Base-by-base conservation (phyloP, 495 filamentous ascomycete genomes). In the Aspergillus carlsbadensis region DNA sequence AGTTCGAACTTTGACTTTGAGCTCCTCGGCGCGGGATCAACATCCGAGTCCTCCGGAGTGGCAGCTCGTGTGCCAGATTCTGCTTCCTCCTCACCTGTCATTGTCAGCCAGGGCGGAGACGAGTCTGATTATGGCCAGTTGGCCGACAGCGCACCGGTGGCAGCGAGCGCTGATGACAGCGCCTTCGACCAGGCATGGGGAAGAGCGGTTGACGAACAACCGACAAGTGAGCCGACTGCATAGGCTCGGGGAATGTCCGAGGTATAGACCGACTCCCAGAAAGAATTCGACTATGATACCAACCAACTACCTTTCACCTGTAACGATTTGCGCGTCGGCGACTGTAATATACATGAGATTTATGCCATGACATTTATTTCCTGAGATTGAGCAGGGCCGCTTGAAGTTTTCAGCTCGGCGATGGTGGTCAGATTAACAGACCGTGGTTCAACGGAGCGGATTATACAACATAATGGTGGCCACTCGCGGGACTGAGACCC, bases 1-100 rank as follows among this genome's bases (percentile, higher is more conserved):
- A 91, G 87, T 56, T 92, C 88, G 46, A 96, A 96, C 70, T 96
- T 88, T 56, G 90, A 96, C 64, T 84, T 88, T 45, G 84, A 83
- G 48, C 68, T 79, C 7, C 65, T 78, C 31, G 65, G 66, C n/a
- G 62, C 69, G 21, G 68, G 51, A 10, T 18, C 60, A 13, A 67
- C 59, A 17, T 44, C 45, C 21, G 52, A 42, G 6, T 13, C 62
- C 8, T 18, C 59, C 21, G 60, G 35, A 14, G 56, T 14, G 10
- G 61, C 58, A 6, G 29, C 57, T 11, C n/a, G 42, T 10, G 63
- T 58, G 10, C 46, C 62, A 2, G 66, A 67, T 13, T 66, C 65
- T 2, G 55, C 67, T 14, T 62, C 65, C 3, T 63, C 65, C 34
- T 59, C 55, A 2, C 59, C 67, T 3, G 59, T 70, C 10, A 49